phyloP scores from a whole-genome alignment of 2,329 filamentous ascomycete species.

The Hypoxylon sp. region DNA sequence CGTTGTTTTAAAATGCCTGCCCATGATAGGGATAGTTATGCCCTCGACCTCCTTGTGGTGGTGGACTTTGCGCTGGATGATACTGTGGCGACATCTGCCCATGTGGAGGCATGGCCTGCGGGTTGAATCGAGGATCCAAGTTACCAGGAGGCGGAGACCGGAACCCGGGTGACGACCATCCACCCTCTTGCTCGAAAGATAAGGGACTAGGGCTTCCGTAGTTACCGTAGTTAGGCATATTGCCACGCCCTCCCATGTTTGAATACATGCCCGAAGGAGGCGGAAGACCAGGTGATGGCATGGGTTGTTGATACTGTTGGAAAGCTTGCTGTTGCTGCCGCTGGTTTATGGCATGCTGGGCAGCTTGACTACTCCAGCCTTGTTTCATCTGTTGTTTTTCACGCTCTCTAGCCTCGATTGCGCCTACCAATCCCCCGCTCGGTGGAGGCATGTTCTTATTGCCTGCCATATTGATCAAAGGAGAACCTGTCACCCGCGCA shows the following conservation, averaged over 20 bases:
- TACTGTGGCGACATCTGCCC: constrained; percentile 38
- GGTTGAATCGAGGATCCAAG: constrained; percentile 46
- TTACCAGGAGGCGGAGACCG: constrained; percentile 46
- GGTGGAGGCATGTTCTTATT: constrained; percentile 62
- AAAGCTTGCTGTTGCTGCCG: constrained; percentile 67
- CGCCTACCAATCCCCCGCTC: constrained; percentile 76
- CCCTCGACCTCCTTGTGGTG: constrained; percentile 37
- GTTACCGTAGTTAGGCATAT: constrained; percentile 39
- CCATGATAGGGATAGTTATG: constrained; percentile 46
- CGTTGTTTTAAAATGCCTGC: constrained; percentile 46
- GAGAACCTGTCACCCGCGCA: constrained; percentile 82
- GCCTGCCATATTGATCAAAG: constrained; percentile 76
- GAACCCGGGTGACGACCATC: constrained; percentile 49
- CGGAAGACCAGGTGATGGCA: constrained; percentile 42
- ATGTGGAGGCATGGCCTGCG: constrained; percentile 42
- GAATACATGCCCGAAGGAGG: constrained; percentile 51
- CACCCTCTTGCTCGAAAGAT: constrained; percentile 51
- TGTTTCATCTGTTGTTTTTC: constrained; percentile 79
- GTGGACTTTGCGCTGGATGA: constrained; percentile 43
- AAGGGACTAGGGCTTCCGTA: constrained; percentile 47
- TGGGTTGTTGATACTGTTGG: constrained; percentile 52
- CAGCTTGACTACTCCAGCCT: constrained; percentile 75
- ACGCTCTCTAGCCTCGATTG: constrained; percentile 82
- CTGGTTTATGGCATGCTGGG: constrained; percentile 78
- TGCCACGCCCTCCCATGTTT: constrained; percentile 46